A percentile compares a stretch with the other conserved stretches of the same genome.
Conservation (phyloP, 1,284 basidiomycete genomes). For the Coriolopsis trogii region DNA sequence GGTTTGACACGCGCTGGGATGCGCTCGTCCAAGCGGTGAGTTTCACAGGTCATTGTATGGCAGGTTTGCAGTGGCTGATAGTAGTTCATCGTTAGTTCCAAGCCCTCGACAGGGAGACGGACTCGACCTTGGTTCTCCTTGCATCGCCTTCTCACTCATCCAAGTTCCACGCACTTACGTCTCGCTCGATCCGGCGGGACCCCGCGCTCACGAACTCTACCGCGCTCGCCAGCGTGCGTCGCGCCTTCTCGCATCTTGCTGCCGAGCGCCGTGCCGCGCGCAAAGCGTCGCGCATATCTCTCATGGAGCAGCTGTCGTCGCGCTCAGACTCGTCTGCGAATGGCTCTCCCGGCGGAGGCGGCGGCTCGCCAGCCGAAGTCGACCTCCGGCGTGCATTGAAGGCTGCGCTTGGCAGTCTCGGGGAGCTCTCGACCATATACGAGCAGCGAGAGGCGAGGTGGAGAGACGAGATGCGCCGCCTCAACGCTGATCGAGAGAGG, state of each 20-base stretch:
- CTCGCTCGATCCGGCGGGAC: constrained; percentile 67
- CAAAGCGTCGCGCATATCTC: constrained; percentile 47
- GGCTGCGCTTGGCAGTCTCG: constrained; percentile 65
- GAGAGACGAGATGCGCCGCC: constrained; percentile 67
- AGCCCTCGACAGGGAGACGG: constrained; percentile 76
- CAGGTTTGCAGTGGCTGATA: too few relatives aligned
- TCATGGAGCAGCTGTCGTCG: constrained; percentile 57
- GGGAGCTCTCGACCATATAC: constrained; percentile 62
- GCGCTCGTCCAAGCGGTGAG: constrained; percentile 68
- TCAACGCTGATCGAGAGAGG: constrained; percentile 66
- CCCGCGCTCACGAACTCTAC: constrained; percentile 46
- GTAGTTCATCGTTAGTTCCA: too few relatives aligned
- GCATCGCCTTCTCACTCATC: constrained; percentile 73
- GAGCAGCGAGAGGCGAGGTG: constrained; percentile 68
- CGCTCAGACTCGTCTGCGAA: constrained; percentile 46
- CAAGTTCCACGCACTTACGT: constrained; percentile 62
- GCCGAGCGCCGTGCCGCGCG: constrained; percentile 55
- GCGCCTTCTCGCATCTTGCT: constrained; percentile 61
- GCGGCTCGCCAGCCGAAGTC: constrained; percentile 55
- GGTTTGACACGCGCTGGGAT: constrained; percentile 78
- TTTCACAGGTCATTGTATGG: too few relatives aligned
- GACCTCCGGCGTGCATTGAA: constrained; percentile 67
- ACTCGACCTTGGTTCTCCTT: constrained; percentile 71
- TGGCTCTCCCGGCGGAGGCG: constrained; percentile 54
- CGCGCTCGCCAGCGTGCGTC: constrained; percentile 52